Evolutionary conservation across 1,284 basidiomycete genomes (phyloP).

Genomic region (Sanghuangporus weigelae): DNA sequence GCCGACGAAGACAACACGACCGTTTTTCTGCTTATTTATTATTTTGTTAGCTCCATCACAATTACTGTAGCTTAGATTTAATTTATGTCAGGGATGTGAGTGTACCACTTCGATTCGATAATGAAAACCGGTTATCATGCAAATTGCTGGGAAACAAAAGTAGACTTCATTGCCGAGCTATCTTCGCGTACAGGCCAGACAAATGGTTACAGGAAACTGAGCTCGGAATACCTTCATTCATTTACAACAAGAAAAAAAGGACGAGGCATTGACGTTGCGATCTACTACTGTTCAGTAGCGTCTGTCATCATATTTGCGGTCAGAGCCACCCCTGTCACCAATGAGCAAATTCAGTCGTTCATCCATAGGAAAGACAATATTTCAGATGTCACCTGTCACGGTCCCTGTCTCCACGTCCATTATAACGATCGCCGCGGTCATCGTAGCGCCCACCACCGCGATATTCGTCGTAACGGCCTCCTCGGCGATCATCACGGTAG

Average conservation of each 20-base stretch:
- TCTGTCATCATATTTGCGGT: constrained; percentile 23
- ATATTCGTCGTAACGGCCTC: constrained; percentile 45
- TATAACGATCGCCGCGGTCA: constrained; percentile 35
- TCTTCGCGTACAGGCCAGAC: neutral
- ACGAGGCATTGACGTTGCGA: neutral
- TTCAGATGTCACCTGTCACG: constrained; percentile 23
- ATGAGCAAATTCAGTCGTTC: constrained; percentile 6
- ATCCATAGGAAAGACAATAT: neutral
- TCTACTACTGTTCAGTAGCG: constrained; percentile 6
- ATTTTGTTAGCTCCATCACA: neutral
- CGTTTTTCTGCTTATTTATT: neutral
- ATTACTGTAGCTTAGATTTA: neutral
- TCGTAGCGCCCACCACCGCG: constrained; percentile 36
- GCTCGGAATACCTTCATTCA: neutral
- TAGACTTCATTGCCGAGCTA: neutral
- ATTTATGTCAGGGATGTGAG: neutral
- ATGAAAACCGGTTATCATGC: neutral
- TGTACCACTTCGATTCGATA: neutral
- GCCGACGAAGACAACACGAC: neutral
- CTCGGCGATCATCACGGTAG: constrained; percentile 25
- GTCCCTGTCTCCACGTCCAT: constrained; percentile 25
- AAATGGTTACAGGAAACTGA: neutral
- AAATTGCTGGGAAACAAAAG: neutral
- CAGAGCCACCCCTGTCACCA: constrained; percentile 29
- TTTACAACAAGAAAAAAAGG: neutral